Evolutionary conservation across 148 eudicot genomes (phyloP).

Genomic region (Camellia lanceoleosa): DNA sequence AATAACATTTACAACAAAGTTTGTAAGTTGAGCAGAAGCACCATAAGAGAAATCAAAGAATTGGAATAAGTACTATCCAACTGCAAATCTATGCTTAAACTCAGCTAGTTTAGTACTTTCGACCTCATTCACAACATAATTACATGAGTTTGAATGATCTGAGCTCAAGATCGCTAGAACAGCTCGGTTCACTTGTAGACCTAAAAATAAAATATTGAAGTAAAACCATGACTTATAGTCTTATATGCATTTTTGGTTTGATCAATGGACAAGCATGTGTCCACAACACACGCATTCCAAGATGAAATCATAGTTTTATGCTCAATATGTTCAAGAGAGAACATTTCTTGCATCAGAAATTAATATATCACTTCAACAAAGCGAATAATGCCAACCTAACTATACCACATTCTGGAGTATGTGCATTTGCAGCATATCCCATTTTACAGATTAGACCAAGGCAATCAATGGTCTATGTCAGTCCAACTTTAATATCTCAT

Average conservation of each 20-base stretch:
- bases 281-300: background rate
- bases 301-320: background rate
- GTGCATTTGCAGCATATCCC: background rate
- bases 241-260: background rate
- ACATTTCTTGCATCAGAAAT: background rate
- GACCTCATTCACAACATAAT: too few relatives aligned
- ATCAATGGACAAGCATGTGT: background rate
- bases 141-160: too few relatives aligned
- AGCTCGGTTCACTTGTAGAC: too few relatives aligned
- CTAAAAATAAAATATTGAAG: background rate
- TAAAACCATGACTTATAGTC: background rate
- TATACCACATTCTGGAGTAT: background rate
- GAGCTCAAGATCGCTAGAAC: too few relatives aligned
- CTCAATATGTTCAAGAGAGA: background rate
- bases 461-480: background rate
- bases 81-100: too few relatives aligned
- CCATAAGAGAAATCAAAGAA: conserved; percentile 1
- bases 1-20: background rate
- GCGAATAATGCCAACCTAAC: conserved; percentile 1
- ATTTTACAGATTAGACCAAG: conserved; percentile 4
- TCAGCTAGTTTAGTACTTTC: too few relatives aligned
- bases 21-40: conserved; percentile 8
- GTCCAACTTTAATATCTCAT: background rate
- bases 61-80: background rate
- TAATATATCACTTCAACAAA: background rate